phyloP scores from a whole-genome alignment of 78 protist species.

The Dictyostelium citrinum region DNA sequence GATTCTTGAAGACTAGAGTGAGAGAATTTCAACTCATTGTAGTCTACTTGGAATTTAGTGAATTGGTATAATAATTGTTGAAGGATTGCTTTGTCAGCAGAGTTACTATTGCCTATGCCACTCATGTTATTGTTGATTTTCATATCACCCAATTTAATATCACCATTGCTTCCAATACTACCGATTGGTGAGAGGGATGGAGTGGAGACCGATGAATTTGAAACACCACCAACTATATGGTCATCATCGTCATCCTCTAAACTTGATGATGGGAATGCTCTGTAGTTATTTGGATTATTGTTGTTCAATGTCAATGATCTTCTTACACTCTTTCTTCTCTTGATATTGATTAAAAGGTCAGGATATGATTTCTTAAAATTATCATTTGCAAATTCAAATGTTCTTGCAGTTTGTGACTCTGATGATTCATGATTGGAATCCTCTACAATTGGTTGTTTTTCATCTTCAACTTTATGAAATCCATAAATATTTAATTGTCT shows the following conservation, averaged over 20 bases:
- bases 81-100: neutral
- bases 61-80: constrained; percentile 45
- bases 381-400: constrained; percentile 71
- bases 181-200: neutral
- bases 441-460: constrained; percentile 8
- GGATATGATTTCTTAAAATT: constrained; percentile 43
- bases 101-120: neutral
- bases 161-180: neutral
- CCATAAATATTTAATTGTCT: constrained; percentile 69
- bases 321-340: constrained; percentile 71
- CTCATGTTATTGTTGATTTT: neutral
- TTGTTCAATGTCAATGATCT: constrained; percentile 55
- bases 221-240: neutral
- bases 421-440: constrained; percentile 42
- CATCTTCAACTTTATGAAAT: constrained; percentile 77
- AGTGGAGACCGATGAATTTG: neutral
- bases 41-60: constrained; percentile 49
- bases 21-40: constrained; percentile 25
- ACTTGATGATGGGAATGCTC: neutral
- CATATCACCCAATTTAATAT: neutral
- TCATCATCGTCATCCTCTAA: constrained; percentile 38
- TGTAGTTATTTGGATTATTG: constrained; percentile 63
- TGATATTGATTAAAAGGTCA: constrained; percentile 43
- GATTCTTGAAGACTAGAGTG: constrained; percentile 52
- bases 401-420: constrained; percentile 68